Base-by-base conservation (phyloP, 164 flowering plant genomes). In the Piper betle region DNA sequence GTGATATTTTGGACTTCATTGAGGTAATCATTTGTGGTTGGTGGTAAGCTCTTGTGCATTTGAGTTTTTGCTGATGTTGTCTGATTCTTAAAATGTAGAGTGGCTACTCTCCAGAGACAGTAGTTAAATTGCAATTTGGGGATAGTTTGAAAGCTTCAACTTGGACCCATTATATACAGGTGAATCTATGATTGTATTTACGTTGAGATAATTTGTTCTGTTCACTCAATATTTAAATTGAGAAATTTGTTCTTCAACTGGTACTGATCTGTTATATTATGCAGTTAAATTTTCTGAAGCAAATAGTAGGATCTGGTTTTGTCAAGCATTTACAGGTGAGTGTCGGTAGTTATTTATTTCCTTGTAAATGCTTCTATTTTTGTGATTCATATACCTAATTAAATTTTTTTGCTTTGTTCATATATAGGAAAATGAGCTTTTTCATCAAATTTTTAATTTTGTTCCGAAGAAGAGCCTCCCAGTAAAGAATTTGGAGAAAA, bases 251-350 rank as follows among this genome's bases (percentile, higher is more conserved):
- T 40, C 8, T 2, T 61, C 38, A 55, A 13, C 20, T 43, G 39
- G 37, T 53, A 66, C 61, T 25, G 33, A 25, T 25, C 33, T 25
- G 33, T 15, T 58, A 42, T 63, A 56, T 58, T 52, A 19, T 39
- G 64, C 83, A 92, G 98, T 60, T 87, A 75, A 92, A 89, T 79
- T 89, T 82, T 68, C 62, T 89, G 66, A 92, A 83, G 81, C 96
- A 69, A 69, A 87, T 89, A 65, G 87, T 92, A 46, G 91, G 84
- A 41, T 89, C 88, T 54, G 96, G 93, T 17, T 92, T 87, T 75
- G 75, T 78, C n/a, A 92, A 84, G 81, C 96, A 92, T 68, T 87
- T 89, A 89, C 91, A 80, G 95, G 98, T 88, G 64, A 6, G 71
- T 66, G 41, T 58, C 33, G 12, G 33, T 58, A n/a, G 19, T 4